Evolutionary conservation across 176 grass and related monocot species (phyloP).

Genomic region (Bonia amplexicaulis): DNA sequence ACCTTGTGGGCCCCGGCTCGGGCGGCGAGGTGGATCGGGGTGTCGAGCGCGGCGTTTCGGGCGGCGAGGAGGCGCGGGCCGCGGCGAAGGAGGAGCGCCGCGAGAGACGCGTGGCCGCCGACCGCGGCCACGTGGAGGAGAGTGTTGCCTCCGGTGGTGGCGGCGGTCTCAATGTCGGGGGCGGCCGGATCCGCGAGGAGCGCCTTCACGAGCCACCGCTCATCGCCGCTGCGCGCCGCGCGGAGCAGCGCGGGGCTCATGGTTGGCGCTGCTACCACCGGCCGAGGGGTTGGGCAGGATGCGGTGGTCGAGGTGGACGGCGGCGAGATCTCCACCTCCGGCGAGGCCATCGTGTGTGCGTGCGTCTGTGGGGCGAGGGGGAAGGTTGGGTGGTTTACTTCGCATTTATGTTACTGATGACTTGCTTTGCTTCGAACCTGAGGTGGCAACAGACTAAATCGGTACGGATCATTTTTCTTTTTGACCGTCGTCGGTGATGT

Average conservation of each 20-base stretch:
- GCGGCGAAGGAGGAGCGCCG: constrained; percentile 40
- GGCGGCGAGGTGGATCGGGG: constrained; percentile 47
- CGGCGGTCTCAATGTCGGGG: constrained; percentile 30
- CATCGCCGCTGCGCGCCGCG: constrained; percentile 44
- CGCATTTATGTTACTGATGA: not conserved
- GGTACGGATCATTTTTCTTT: no score
- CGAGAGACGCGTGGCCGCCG: constrained; percentile 23
- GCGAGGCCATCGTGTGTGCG: constrained; percentile 24
- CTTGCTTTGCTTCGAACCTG: not conserved
- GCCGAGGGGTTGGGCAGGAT: constrained; percentile 31
- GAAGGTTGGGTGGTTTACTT: not conserved
- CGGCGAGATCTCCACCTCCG: constrained; percentile 31
- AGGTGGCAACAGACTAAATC: not conserved
- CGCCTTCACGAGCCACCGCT: constrained; percentile 48
- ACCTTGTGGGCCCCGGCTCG: constrained; percentile 40
- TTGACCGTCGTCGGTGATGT: not conserved
- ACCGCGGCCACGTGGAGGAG: constrained; percentile 37
- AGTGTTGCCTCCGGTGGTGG: constrained; percentile 40
- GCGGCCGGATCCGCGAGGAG: constrained; percentile 42
- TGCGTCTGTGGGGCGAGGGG: not conserved
- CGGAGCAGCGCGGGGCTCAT: constrained; percentile 30
- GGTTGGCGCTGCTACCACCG: not conserved
- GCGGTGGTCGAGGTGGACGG: constrained; percentile 29
- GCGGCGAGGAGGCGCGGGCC: constrained; percentile 36
- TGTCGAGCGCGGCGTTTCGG: constrained; percentile 49